Conservation (phyloP, 805 yeast genomes). For the Candida patagonica region DNA sequence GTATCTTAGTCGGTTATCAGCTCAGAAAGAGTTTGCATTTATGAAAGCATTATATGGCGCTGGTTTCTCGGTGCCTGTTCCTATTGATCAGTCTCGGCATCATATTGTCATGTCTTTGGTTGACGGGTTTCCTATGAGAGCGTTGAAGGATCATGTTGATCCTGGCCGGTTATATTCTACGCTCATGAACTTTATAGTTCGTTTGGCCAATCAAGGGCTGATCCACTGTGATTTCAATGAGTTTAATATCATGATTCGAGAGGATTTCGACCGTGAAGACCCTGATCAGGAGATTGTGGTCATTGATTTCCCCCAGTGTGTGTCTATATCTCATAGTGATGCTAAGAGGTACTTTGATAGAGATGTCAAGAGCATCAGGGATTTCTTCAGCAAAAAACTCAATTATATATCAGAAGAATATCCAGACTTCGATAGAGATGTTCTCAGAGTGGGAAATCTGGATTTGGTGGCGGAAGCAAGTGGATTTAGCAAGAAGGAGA, state of each 20-base stretch:
- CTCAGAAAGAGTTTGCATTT: constrained; percentile 84
- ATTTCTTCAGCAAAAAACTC: constrained; percentile 72
- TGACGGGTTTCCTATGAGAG: constrained; percentile 84
- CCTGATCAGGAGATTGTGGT: constrained; percentile 70
- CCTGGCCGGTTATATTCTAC: constrained; percentile 69
- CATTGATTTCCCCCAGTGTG: constrained; percentile 97
- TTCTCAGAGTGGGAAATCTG: constrained; percentile 53
- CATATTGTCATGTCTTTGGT: constrained; percentile 88
- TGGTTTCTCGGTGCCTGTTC: constrained; percentile 81
- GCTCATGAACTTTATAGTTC: constrained; percentile 78
- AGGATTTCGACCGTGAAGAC: constrained; percentile 26
- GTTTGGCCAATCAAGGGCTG: constrained; percentile 76
- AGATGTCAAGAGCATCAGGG: constrained; percentile 84
- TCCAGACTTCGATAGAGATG: constrained; percentile 74
- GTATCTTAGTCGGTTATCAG: constrained; percentile 82
- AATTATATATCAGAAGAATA: constrained; percentile 71
- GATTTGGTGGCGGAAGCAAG: constrained; percentile 90
- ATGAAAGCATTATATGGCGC: constrained; percentile 65
- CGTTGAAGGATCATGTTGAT: constrained; percentile 59
- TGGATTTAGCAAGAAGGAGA: constrained; percentile 59
- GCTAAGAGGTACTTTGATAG: constrained; percentile 83
- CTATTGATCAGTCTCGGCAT: constrained; percentile 85
- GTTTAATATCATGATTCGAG: constrained; percentile 82
- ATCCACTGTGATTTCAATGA: constrained; percentile 98
- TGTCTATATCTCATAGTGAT: constrained; percentile 82